These are phyloP conservation scores for Glonium stellatum DNA, from an alignment of 495 filamentous ascomycete genomes.

Conservation along the genomic window DNA sequence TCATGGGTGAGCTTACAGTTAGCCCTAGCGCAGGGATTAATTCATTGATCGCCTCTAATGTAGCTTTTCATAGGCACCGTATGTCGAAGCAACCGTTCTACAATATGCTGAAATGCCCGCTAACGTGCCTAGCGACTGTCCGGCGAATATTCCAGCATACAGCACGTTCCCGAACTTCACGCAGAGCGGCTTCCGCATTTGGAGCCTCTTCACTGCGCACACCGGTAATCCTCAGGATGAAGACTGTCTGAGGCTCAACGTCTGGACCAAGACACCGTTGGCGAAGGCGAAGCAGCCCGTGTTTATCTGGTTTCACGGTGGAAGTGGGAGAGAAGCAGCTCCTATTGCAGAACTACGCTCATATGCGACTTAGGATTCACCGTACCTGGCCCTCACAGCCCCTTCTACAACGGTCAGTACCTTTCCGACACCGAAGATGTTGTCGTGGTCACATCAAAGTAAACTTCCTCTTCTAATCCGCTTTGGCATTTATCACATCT, in stretches of 20 bases:
- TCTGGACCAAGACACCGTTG: slow-evolving; percentile 37
- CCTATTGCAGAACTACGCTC: background rate
- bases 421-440: slow-evolving; percentile 39
- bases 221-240: slow-evolving; percentile 33
- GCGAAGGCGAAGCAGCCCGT: slow-evolving; percentile 32
- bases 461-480: background rate
- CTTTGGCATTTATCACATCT: too few species aligned
- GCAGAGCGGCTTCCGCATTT: slow-evolving; percentile 13
- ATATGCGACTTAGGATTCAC: slow-evolving; percentile 27
- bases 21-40: too few species aligned
- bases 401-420: slow-evolving; percentile 40
- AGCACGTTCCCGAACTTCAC: slow-evolving; percentile 15
- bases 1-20: too few species aligned
- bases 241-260: slow-evolving; percentile 45
- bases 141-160: slow-evolving; percentile 14
- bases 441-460: slow-evolving; percentile 44
- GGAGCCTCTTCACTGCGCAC: slow-evolving; percentile 29
- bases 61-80: too few species aligned
- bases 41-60: too few species aligned
- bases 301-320: slow-evolving; percentile 37
- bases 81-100: too few species aligned
- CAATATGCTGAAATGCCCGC: slow-evolving; percentile 28
- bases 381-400: slow-evolving; percentile 32
- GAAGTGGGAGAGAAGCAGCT: slow-evolving; percentile 25
- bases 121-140: slow-evolving; percentile 24